Conservation (phyloP, 2,329 filamentous ascomycete genomes). For the Cladosporium phlei region DNA sequence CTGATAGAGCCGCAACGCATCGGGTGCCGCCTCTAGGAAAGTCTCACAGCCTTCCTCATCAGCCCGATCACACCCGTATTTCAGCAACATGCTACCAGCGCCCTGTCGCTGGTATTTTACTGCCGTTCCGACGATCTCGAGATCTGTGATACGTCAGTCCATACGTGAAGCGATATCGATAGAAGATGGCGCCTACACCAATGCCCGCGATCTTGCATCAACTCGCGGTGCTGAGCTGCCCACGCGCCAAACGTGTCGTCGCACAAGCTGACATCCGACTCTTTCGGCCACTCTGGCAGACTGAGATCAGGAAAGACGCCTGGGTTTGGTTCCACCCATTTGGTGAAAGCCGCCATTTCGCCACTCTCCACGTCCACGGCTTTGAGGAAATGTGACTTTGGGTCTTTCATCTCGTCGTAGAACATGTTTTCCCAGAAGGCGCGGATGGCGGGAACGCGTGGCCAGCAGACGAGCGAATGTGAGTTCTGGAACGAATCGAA, state of each 20-base stretch:
- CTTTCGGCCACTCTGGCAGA: slow-evolving; percentile 26
- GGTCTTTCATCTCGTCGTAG: slow-evolving; percentile 20
- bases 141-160: slow-evolving; percentile 17
- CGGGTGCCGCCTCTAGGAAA: slow-evolving; percentile 37
- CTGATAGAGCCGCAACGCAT: slow-evolving; percentile 36
- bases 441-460: slow-evolving; percentile 20
- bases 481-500: slow-evolving; percentile 28
- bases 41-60: slow-evolving; percentile 32
- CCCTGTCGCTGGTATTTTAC: slow-evolving; percentile 37
- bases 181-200: slow-evolving; percentile 23
- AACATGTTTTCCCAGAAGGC: slow-evolving; percentile 26
- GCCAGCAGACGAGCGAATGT: slow-evolving; percentile 28
- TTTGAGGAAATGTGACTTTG: slow-evolving; percentile 25
- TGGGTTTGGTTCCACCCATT: slow-evolving; percentile 24
- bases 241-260: slow-evolving; percentile 28
- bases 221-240: slow-evolving; percentile 20
- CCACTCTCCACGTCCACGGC: slow-evolving; percentile 16
- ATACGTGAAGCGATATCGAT: neutral
- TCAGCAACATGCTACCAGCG: slow-evolving; percentile 33
- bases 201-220: slow-evolving; percentile 25
- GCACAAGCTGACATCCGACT: slow-evolving; percentile 20
- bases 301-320: slow-evolving; percentile 16
- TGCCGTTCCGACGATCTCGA: slow-evolving; percentile 33
- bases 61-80: slow-evolving; percentile 36
- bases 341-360: slow-evolving; percentile 22